Evolutionary conservation across 2,329 filamentous ascomycete genomes (phyloP), one percentile per base, ranked within the genome.

Genomic region (Periconia sp.): DNA sequence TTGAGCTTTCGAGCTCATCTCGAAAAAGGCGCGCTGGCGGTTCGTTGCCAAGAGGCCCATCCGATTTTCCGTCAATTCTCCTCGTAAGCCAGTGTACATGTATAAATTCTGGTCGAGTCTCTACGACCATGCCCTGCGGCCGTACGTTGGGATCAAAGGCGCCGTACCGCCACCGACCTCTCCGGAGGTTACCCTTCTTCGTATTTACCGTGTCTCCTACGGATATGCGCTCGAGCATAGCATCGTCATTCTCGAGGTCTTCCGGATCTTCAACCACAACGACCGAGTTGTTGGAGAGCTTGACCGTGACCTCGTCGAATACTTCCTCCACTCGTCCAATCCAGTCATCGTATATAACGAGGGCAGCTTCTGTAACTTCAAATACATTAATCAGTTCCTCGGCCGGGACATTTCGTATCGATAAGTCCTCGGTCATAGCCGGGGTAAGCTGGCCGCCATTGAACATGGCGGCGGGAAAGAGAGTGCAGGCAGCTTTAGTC

Each of bases 331-430:
- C 73, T 9, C 75, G 64, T 1, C 82, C 82, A 4, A 84, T 59
- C 78, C 81, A 84, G 50, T 79, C 73, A 13, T 75, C 69, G 57
- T 78, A 80, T 10, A 83, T 69, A 16, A 84, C 69, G 22, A 79
- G 69, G 38, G 80, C 77, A 4, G 78, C 78, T 46, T 77, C 74
- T 5, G 69, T 57, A 48, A 74, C 76, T 34, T 77, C 66, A 46
- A 76, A 69, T 10, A 73, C 69, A 40, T 70, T 68, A 41, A 65
- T 61, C 5, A 81, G 61, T 45, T 81, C 78, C 36, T 70, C 63
- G 4, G 72, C 63, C 4, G 74, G 70, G 2, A 80, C 65, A 36
- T 70, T 56, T 6, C 65, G 63, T 31, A 78, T 59, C 3, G 71
- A 60, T 10, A 63, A 39, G 18, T 69, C 60, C 42, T 67, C 64